Base-by-base conservation (phyloP, 257 asterid genomes). In the Haberlea rhodopensis region DNA sequence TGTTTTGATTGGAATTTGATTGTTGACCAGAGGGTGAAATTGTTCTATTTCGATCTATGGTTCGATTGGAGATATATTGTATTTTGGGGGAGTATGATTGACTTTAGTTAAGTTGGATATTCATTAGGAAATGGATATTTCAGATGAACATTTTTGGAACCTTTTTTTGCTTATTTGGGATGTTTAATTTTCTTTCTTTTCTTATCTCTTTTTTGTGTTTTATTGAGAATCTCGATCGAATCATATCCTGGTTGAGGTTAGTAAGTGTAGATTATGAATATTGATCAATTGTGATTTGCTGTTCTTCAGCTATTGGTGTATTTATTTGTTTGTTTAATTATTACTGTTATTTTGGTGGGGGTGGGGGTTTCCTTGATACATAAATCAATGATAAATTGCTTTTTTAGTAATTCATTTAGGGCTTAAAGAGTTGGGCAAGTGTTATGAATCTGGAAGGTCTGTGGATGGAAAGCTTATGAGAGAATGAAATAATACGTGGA, bases 151-250 rank as follows among this genome's bases (percentile, higher is more conserved):
- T 40, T 40, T 40, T 15, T 13, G 19, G 49, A 7, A 15, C 1
- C 40, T 1, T 32, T 32, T 32, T 32, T 32, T 32, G 13, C 2
- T 13, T 40, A 1, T 15, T 43, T 43, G 20, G 48, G 51, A 43
- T 43, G 51, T 5, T 43, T 7, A 43, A 37, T 3, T 37, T 37
- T 13, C n/a, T 37, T 37, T 3, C 46, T 73, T 43, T 4, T 54
- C 71, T 18, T 64, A 31, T 71, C 46, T 13, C n/a, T 32, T 55
- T 67, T 37, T 60, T 60, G 51, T 32, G 63, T 48, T 55, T 55
- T 69, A 26, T 73, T 15, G 59, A 57, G 66, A 24, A 48, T 72
- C 32, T 63, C 58, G 60, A 20, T 29, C 69, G 51, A 4, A 43
- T 11, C 68, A 68, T 71, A 54, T 53, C 45, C 61, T 37, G 52